Base-by-base conservation (phyloP, 202 grass and related monocot species). In the Bolboschoenoplectus hybrid region DNA sequence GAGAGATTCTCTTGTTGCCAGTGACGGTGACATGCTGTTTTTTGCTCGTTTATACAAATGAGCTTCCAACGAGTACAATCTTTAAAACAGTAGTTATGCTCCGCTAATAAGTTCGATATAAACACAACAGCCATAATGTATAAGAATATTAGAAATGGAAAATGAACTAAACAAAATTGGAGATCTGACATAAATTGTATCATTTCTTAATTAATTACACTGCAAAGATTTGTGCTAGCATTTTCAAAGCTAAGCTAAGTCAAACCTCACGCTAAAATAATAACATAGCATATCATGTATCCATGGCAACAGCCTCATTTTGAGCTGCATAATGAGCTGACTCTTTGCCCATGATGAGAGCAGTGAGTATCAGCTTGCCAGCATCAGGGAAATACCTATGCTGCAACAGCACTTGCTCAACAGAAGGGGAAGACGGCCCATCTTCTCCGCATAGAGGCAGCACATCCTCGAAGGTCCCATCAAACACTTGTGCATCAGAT, bases 381-480 rank as follows among this genome's bases (percentile, higher is more conserved):
- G 97, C 93, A 84, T 98, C 97, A 78, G 93, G 90, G 52, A 96
- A 98, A 85, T 92, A 89, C 20, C 91, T 89, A 84, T 98, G 97
- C 74, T 88, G 90, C 92, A 90, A 91, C 44, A 98, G 38, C 68
- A 94, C 90, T 88, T 92, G 89, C 81, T 96, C 93, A 70, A 98
- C 97, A 14, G 93, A 98, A 39, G 90, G 86, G 61, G 85, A 87
- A 67, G 87, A 84, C 45, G 57, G 63, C 78, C 86, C 89, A n/a
- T 95, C 73, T 45, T 87, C 91, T 88, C 93, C 93, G 53, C 85
- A 87, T 76, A 98, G 82, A 60, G 89, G 91, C 69, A 98, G 82
- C 78, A 96, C 91, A 44, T 94, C 96, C 82, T 98, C 93, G 57
- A 98, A 92, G 26, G 82, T 81, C 44, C 91, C 92, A 9, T 86